phyloP scores from a whole-genome alignment of 2,329 filamentous ascomycete genomes.

The Fusarium fracticaudum region DNA sequence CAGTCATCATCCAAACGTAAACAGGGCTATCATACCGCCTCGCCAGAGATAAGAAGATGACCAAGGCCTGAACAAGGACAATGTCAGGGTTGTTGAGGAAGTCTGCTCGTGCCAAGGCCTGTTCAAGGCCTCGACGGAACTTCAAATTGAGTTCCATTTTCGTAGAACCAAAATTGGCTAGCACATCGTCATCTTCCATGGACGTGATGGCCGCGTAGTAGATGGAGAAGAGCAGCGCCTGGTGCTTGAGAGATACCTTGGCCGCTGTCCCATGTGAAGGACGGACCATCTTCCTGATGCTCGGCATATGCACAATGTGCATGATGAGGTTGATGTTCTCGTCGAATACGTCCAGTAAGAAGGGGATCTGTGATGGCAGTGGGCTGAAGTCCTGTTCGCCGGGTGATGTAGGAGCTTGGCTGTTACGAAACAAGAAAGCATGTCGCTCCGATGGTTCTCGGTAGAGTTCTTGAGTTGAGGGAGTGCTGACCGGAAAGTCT shows the following conservation, averaged over 20 bases:
- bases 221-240: constrained; percentile 65
- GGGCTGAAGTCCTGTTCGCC: constrained; percentile 57
- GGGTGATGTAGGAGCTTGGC: constrained; percentile 43
- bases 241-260: constrained; percentile 53
- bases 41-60: constrained; percentile 65
- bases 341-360: constrained; percentile 59
- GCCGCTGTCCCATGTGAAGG: constrained; percentile 47
- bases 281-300: constrained; percentile 47
- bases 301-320: constrained; percentile 58
- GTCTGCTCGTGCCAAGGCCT: constrained; percentile 68
- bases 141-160: constrained; percentile 56
- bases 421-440: constrained; percentile 62
- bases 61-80: constrained; percentile 68
- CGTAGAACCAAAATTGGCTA: constrained; percentile 58
- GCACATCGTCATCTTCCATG: constrained; percentile 66
- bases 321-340: constrained; percentile 61
- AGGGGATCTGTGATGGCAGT: constrained; percentile 64
- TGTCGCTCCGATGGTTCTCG: constrained; percentile 57
- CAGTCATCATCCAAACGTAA: constrained; percentile 72
- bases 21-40: constrained; percentile 61
- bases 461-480: constrained; percentile 52
- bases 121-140: constrained; percentile 65
- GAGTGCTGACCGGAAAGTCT: constrained; percentile 41
- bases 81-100: constrained; percentile 70
- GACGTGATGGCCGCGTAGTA: constrained; percentile 66